Percentiles rank a stretch among this genome's conserved stretches.
Evolutionary conservation across 2,329 filamentous ascomycete species (phyloP).

Genomic region (Sclerotinia spermophila): DNA sequence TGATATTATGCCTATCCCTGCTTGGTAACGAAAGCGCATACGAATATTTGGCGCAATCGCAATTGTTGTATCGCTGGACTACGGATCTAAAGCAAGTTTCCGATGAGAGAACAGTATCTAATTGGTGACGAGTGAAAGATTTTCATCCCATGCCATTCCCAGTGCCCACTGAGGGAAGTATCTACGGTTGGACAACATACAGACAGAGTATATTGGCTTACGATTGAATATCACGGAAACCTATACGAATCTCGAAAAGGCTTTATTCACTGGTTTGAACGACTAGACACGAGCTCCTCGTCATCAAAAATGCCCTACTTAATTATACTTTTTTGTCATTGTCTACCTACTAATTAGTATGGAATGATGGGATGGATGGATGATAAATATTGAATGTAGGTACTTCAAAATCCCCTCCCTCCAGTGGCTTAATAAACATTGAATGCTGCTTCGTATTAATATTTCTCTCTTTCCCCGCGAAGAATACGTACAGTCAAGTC

Average conservation of each 20-base stretch:
- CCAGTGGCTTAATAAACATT: constrained; percentile 2
- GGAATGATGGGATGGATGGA: neutral
- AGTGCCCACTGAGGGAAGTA: neutral
- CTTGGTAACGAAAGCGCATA: neutral
- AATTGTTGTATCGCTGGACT: neutral
- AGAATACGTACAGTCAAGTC: neutral
- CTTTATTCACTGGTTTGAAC: neutral
- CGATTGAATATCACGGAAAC: neutral
- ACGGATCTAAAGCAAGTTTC: neutral
- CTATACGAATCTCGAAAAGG: neutral
- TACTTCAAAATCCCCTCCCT: neutral
- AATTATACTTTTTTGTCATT: neutral
- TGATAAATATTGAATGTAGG: neutral
- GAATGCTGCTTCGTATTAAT: constrained; percentile 2
- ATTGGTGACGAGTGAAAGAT: neutral
- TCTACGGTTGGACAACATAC: neutral
- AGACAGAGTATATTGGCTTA: neutral
- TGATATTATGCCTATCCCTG: neutral
- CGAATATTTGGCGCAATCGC: neutral
- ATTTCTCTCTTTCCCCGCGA: neutral
- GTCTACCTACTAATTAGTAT: too few species aligned
- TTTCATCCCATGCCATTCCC: neutral
- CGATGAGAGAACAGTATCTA: neutral
- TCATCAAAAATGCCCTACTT: neutral
- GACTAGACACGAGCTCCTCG: neutral